These are phyloP conservation scores for Candida peoriensis DNA, from an alignment of 805 yeast genomes.

Conservation along the genomic window DNA sequence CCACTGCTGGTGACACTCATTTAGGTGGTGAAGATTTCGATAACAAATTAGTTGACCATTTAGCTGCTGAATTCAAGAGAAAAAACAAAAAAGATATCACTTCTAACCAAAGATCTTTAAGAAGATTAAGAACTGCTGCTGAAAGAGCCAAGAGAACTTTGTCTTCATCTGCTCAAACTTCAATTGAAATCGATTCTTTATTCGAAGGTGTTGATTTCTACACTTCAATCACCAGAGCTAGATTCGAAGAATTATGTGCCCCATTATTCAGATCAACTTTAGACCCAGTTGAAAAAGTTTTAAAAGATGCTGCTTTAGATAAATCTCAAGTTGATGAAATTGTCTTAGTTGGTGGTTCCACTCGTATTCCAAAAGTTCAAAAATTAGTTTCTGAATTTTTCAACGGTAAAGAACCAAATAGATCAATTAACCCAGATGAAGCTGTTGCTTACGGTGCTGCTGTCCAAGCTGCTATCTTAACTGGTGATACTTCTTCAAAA, in stretches of 20 bases:
- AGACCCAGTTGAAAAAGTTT: conserved; percentile 93
- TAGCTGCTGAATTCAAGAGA: conserved; percentile 92
- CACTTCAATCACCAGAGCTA: conserved; percentile 94
- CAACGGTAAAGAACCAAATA: conserved; percentile 96
- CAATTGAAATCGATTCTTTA: conserved; percentile 91
- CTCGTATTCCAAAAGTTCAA: conserved; percentile 97
- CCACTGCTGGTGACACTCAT: conserved; percentile 48
- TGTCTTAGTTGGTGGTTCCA: conserved; percentile 96
- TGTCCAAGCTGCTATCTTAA: conserved; percentile 93
- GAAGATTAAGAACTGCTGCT: conserved; percentile 97
- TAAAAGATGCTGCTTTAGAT: conserved; percentile 85
- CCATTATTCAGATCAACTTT: conserved; percentile 90
- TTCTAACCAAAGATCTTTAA: conserved; percentile 88
- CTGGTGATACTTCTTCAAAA: conserved; percentile 95
- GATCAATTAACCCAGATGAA: conserved; percentile 96
- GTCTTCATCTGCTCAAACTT: conserved; percentile 92
- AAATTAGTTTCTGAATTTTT: conserved; percentile 93
- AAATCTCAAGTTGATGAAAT: conserved; percentile 88
- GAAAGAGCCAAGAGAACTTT: conserved; percentile 98
- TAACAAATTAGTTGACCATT: conserved; percentile 88
- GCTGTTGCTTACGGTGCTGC: conserved; percentile 99
- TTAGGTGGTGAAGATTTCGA: conserved; percentile 76
- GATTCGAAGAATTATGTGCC: conserved; percentile 95
- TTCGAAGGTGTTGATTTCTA: conserved; percentile 95
- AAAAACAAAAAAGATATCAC: conserved; percentile 92